A percentile compares a stretch with the other conserved stretches of the same genome.
These are phyloP conservation scores for Saccharomyces paradoxus DNA, from an alignment of 805 yeast species.

Conservation along the genomic window DNA sequence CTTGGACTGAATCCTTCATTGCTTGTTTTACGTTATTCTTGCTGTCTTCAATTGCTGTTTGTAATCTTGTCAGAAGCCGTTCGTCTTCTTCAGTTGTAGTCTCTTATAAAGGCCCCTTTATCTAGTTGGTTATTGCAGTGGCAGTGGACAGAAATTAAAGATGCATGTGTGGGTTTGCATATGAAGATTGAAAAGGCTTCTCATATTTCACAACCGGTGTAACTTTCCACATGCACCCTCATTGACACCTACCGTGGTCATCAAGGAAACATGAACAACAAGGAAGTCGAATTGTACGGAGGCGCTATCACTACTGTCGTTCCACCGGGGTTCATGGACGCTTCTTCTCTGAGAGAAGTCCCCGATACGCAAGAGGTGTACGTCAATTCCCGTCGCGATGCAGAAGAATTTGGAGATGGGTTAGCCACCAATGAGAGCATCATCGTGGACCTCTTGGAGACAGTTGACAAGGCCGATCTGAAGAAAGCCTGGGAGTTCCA, in stretches of 20 bases:
- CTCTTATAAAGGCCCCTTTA: not conserved
- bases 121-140: not conserved
- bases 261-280: conserved; percentile 2
- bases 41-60: not conserved
- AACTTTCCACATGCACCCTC: not conserved
- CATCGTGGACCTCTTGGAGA: conserved; percentile 58
- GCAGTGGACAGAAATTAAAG: not conserved
- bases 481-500: conserved; percentile 43
- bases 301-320: conserved; percentile 63
- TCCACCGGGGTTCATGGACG: conserved; percentile 64
- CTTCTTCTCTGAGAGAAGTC: conserved; percentile 66
- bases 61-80: not conserved
- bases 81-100: not conserved
- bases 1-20: not conserved
- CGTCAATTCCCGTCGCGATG: conserved; percentile 37
- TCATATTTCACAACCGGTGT: not conserved
- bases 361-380: conserved; percentile 95
- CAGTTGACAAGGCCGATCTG: conserved; percentile 34
- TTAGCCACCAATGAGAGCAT: conserved; percentile 44
- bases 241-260: not conserved
- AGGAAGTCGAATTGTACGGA: conserved; percentile 50
- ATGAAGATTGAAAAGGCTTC: not conserved
- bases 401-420: conserved; percentile 30
- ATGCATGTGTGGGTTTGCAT: not conserved
- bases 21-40: not conserved